Evolutionary conservation across 306 rosid genomes (phyloP).

Genomic region (Sechiopsis laciniata): DNA sequence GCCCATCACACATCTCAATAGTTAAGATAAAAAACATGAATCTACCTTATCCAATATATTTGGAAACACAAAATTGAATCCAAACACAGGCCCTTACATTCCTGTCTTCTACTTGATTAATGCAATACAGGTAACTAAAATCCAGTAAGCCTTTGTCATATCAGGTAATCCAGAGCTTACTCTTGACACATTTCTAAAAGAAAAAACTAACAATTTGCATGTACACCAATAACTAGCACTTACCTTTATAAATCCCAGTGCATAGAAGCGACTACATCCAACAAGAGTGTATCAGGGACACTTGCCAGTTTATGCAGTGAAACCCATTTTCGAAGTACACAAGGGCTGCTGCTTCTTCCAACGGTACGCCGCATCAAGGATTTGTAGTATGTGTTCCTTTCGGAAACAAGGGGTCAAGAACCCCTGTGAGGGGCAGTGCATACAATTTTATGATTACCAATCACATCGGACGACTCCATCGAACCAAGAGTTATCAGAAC

Average conservation of each 20-base stretch:
- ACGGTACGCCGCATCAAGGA: slow-evolving; percentile 84
- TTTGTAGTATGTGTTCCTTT: slow-evolving; percentile 80
- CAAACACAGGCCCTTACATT: not conserved
- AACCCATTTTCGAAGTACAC: not conserved
- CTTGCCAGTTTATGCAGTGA: slow-evolving; percentile 11
- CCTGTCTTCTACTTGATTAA: not conserved
- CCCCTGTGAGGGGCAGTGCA: not conserved
- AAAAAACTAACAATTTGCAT: slow-evolving; percentile 6
- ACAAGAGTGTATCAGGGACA: not conserved
- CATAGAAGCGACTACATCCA: not conserved
- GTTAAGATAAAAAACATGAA: not conserved
- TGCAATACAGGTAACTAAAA: not conserved
- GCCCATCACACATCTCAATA: not conserved
- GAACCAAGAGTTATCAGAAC: not conserved
- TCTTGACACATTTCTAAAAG: not conserved
- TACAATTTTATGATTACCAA: not conserved
- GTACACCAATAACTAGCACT: not conserved
- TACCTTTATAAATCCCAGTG: not conserved
- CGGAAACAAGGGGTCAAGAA: slow-evolving; percentile 57
- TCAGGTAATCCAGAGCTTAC: not conserved
- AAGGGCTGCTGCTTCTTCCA: no score
- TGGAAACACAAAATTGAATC: not conserved
- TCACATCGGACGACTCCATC: not conserved
- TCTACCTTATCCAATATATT: not conserved
- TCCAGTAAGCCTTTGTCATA: not conserved